Percentiles rank a stretch among this genome's conserved stretches.
These are phyloP conservation scores for Magnusiomyces clavatus DNA, from an alignment of 1,139 yeast genomes.

Conservation along the genomic window DNA sequence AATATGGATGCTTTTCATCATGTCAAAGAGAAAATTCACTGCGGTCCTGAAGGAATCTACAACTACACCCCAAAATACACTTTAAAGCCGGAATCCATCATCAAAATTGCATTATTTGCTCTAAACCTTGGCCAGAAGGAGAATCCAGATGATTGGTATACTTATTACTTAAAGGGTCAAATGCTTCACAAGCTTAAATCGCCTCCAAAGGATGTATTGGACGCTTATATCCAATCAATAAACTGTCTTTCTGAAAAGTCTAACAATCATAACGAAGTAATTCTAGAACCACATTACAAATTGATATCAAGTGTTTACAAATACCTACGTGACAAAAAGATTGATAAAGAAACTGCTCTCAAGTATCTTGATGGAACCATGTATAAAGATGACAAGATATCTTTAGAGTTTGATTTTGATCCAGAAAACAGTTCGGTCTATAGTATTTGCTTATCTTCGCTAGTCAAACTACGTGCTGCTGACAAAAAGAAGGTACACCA, in stretches of 20 bases:
- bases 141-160: constrained; percentile 52
- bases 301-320: constrained; percentile 55
- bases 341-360: constrained; percentile 37
- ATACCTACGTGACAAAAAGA: constrained; percentile 35
- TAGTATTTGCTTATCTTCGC: constrained; percentile 30
- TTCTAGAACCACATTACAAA: constrained; percentile 69
- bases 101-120: constrained; percentile 22
- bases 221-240: constrained; percentile 22
- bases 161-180: constrained; percentile 53
- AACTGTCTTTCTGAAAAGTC: constrained; percentile 34
- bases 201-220: constrained; percentile 22
- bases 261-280: constrained; percentile 38
- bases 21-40: constrained; percentile 22
- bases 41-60: constrained; percentile 23
- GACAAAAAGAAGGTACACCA: constrained; percentile 95
- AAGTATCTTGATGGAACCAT: constrained; percentile 31
- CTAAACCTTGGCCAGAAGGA: constrained; percentile 26
- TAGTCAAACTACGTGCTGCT: constrained; percentile 38
- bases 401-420: constrained; percentile 4
- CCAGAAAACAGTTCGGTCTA: constrained; percentile 19
- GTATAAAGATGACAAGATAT: constrained; percentile 17
- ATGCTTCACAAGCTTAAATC: constrained; percentile 42
- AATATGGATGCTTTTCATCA: constrained; percentile 32
- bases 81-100: constrained; percentile 19
- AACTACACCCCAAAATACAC: constrained; percentile 24